Evolutionary conservation across 331 rosid genomes (phyloP).

Genomic region (Malus hybrid): DNA sequence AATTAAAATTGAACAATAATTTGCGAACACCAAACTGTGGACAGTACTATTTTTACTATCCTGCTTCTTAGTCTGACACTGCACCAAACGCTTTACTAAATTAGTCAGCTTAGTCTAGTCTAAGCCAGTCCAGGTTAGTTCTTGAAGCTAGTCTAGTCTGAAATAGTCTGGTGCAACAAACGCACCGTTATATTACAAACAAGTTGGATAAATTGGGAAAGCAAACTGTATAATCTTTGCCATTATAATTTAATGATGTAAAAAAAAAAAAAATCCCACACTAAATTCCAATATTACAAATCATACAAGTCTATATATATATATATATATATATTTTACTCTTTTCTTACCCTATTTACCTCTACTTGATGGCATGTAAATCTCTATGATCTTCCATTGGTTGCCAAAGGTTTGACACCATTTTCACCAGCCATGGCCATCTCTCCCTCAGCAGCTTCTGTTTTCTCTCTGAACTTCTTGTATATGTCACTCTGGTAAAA

Average conservation of each 20-base stretch:
- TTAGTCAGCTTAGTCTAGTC: too few species aligned
- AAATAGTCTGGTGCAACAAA: too few species aligned
- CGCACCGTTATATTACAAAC: too few species aligned
- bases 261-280: background rate
- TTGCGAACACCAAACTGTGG: too few species aligned
- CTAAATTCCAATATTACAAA: background rate
- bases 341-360: background rate
- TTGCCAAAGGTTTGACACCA: background rate
- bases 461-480: conserved; percentile 25
- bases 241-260: background rate
- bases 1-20: too few species aligned
- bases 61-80: too few species aligned
- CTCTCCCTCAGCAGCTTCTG: conserved; percentile 1
- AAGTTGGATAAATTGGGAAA: background rate
- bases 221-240: background rate
- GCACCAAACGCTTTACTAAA: too few species aligned
- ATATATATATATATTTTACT: background rate
- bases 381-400: conserved; percentile 1
- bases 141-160: too few species aligned
- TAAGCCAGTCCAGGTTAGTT: too few species aligned
- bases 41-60: too few species aligned
- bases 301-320: background rate
- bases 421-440: background rate
- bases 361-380: background rate
- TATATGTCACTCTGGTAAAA: conserved; percentile 38